Conservation (phyloP, 805 yeast genomes). For the Ogataea trehaloabstinens region DNA sequence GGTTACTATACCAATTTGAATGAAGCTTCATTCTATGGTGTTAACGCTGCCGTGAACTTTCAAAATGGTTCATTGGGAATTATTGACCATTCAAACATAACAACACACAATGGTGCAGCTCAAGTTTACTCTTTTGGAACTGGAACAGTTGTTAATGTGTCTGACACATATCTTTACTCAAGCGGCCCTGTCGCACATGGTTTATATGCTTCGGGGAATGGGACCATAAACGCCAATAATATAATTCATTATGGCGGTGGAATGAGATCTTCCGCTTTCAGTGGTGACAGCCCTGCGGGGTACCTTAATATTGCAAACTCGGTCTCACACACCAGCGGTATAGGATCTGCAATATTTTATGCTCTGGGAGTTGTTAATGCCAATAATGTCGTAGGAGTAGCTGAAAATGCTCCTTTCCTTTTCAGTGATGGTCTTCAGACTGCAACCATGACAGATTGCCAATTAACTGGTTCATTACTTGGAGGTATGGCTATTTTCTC, state of each 20-base stretch:
- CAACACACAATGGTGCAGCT: slow-evolving; percentile 7
- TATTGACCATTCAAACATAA: slow-evolving; percentile 1
- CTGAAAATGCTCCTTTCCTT: slow-evolving; percentile 4
- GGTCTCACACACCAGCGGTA: slow-evolving; percentile 6
- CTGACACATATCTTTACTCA: slow-evolving; percentile 5
- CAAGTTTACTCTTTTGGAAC: slow-evolving; percentile 5
- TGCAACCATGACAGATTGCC: slow-evolving; percentile 1
- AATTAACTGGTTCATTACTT: slow-evolving; percentile 4
- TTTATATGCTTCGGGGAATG: slow-evolving; percentile 6
- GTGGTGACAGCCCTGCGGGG: slow-evolving; percentile 7
- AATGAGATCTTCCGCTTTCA: slow-evolving; percentile 7
- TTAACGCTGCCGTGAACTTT: slow-evolving; percentile 4
- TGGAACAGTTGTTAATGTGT: slow-evolving; percentile 5
- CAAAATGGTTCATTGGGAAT: slow-evolving; percentile 5
- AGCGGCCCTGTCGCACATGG: slow-evolving; percentile 8
- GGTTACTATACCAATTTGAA: slow-evolving; percentile 6
- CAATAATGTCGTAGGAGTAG: slow-evolving; percentile 3
- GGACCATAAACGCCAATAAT: slow-evolving; percentile 4
- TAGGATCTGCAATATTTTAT: slow-evolving; percentile 8
- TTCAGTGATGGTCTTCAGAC: slow-evolving; percentile 6
- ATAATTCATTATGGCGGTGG: slow-evolving; percentile 5
- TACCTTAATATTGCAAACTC: slow-evolving; percentile 4
- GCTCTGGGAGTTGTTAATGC: slow-evolving; percentile 7
- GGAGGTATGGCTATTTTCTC: slow-evolving; percentile 6
- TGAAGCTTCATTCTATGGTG: slow-evolving; percentile 5